Base-by-base conservation (phyloP, 345 rosid genomes). In the Rhizophora mangle region DNA sequence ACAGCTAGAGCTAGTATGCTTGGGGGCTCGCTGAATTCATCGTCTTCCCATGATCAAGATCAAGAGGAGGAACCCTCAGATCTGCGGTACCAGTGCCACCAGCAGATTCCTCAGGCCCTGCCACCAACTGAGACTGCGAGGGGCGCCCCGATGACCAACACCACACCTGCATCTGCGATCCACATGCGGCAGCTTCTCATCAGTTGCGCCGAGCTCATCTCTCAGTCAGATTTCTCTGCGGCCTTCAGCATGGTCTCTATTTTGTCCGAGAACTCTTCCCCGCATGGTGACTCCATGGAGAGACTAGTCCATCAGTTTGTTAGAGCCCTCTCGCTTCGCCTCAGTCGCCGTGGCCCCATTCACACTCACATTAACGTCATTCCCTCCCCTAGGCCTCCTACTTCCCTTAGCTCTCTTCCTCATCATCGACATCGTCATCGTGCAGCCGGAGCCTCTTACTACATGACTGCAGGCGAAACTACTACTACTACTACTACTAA, bases 201-300 rank as follows among this genome's bases (percentile, higher is more conserved):
- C 67, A 85, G 74, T 24, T 85, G 91, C 27, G 95, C 96, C 0
- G 92, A 91, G 73, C 81, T 87, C 43, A 60, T 94, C 67, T 82
- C 91, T 47, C 90, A 81, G 27, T 85, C 93, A 15, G 87, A 91
- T 78, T 84, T 85, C 90, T 46, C 95, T 20, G 85, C 91, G 26
- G 97, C 97, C 22, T 85, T 75, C 68, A 88, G 88, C 71, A 78
- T 91, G 30, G 73, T 91, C 69, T 74, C 91, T 47, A 53, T 86
- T 63, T 78, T 89, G 51, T 80, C 86, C 3, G 26, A 86, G 5
- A 76, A 63, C 83, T 88, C 95, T 22, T 88, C 96, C 46, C 90
- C 96, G 59, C 77, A 77, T 21, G 98, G 99, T 0, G 99, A 95
- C 52, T 89, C 99, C 27, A 79, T 82, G 6, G 92, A 95, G 76